Conservation (phyloP, 495 filamentous ascomycete species). For the Viridothelium virens region DNA sequence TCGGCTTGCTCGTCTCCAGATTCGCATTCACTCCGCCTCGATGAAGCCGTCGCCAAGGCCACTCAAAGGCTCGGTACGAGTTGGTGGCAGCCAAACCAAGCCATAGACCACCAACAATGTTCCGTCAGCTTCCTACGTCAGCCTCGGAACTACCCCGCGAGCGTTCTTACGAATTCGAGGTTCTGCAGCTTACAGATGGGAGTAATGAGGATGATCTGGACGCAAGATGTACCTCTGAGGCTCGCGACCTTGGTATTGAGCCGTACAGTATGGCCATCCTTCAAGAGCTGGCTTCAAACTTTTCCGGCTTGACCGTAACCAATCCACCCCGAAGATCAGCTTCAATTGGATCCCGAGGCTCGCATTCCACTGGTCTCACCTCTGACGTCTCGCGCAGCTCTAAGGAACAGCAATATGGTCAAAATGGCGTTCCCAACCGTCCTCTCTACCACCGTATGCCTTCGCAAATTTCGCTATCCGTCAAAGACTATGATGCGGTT, state of each 20-base stretch:
- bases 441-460: background rate
- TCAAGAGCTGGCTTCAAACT: slow-evolving; percentile 18
- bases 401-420: slow-evolving; percentile 18
- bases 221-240: slow-evolving; percentile 14
- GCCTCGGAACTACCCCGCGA: slow-evolving; percentile 3
- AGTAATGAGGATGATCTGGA: slow-evolving; percentile 24
- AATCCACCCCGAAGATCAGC: slow-evolving; percentile 24
- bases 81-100: slow-evolving; percentile 2
- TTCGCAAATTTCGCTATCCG: slow-evolving; percentile 12
- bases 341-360: slow-evolving; percentile 25
- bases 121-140: slow-evolving; percentile 11
- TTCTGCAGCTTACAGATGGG: slow-evolving; percentile 12
- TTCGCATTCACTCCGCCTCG: background rate
- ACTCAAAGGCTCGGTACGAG: background rate
- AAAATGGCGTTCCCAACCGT: background rate
- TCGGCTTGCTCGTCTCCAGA: background rate
- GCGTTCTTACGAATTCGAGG: slow-evolving; percentile 19
- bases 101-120: slow-evolving; percentile 3
- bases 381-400: slow-evolving; percentile 26
- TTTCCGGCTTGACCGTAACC: slow-evolving; percentile 20
- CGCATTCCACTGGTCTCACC: slow-evolving; percentile 27
- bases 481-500: slow-evolving; percentile 23
- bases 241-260: slow-evolving; percentile 24
- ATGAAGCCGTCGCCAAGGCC: slow-evolving; percentile 5
- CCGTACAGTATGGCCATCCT: slow-evolving; percentile 16